Conservation (phyloP, 2,329 filamentous ascomycete genomes). For the Furcasterigmium furcatum region DNA sequence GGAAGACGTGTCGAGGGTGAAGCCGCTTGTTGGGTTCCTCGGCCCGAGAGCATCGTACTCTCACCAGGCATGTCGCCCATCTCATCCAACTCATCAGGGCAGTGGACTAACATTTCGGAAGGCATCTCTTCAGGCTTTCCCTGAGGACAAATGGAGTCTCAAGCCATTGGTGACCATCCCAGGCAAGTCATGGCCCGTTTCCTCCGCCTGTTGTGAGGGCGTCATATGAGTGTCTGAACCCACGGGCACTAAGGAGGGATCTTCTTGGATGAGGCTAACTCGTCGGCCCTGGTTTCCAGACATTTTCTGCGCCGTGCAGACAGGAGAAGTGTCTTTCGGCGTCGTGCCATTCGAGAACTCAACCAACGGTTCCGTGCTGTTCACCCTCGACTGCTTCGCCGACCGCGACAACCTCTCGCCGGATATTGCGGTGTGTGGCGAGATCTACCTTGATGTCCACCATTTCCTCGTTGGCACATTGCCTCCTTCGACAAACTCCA, state of each 20-base stretch:
- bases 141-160: constrained; percentile 42
- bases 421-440: constrained; percentile 73
- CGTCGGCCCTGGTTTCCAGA: no score
- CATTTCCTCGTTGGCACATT: constrained; percentile 74
- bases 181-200: constrained; percentile 26
- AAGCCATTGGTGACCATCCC: constrained; percentile 50
- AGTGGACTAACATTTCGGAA: constrained; percentile 20
- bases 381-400: constrained; percentile 85
- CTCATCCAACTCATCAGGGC: constrained; percentile 3
- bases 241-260: no score
- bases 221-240: no score
- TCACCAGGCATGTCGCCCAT: constrained; percentile 38
- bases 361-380: constrained; percentile 87
- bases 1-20: constrained; percentile 10
- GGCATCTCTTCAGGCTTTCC: constrained; percentile 46
- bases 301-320: constrained; percentile 77
- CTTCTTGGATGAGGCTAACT: no score
- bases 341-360: constrained; percentile 96
- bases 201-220: no score
- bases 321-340: constrained; percentile 61
- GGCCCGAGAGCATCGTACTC: constrained; percentile 47
- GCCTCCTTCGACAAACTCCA: constrained; percentile 1
- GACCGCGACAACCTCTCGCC: constrained; percentile 63
- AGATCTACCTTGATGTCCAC: constrained; percentile 83
- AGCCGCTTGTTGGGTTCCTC: constrained; percentile 45